Percentiles rank a stretch among this genome's conserved stretches.
phyloP scores from a whole-genome alignment of 2,329 filamentous ascomycete species.

The Sporothrix euskadiensis region DNA sequence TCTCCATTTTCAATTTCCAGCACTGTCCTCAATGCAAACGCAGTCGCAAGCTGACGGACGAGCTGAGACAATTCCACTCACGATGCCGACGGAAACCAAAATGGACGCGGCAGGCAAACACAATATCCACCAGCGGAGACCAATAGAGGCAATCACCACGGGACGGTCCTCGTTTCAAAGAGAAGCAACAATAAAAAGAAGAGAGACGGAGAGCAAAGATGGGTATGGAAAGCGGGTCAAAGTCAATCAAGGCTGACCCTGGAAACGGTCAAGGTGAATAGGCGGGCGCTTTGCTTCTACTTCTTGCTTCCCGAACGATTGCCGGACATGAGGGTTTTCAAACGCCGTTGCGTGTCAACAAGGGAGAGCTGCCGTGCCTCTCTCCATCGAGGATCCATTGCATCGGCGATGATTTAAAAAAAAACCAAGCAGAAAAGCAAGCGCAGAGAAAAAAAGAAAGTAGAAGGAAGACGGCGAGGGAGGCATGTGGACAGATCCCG shows the following conservation, averaged over 20 bases:
- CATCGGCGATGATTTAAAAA: not conserved
- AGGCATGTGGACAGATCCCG: not conserved
- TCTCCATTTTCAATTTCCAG: not conserved
- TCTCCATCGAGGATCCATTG: not conserved
- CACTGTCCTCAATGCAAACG: not conserved
- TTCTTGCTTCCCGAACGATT: not conserved
- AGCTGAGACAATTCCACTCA: not conserved
- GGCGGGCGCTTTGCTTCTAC: not conserved
- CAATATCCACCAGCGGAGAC: not conserved
- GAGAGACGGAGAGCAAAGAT: not conserved
- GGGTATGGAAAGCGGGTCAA: not conserved
- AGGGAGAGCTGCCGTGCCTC: not conserved
- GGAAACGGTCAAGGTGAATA: not conserved
- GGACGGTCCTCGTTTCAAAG: not conserved
- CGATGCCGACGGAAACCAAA: not conserved
- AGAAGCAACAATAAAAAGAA: not conserved
- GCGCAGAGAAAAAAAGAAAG: not conserved
- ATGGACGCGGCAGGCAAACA: not conserved
- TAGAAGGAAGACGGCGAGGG: not conserved
- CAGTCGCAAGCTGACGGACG: not conserved
- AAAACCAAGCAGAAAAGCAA: not conserved
- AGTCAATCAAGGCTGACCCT: not conserved
- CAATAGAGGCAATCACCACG: not conserved
- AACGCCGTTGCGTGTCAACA: not conserved
- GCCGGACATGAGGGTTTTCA: not conserved